A percentile compares a stretch with the other conserved stretches of the same genome.
These are phyloP conservation scores for Abortiporus biennis DNA, from an alignment of 1,284 basidiomycete genomes.

Conservation along the genomic window DNA sequence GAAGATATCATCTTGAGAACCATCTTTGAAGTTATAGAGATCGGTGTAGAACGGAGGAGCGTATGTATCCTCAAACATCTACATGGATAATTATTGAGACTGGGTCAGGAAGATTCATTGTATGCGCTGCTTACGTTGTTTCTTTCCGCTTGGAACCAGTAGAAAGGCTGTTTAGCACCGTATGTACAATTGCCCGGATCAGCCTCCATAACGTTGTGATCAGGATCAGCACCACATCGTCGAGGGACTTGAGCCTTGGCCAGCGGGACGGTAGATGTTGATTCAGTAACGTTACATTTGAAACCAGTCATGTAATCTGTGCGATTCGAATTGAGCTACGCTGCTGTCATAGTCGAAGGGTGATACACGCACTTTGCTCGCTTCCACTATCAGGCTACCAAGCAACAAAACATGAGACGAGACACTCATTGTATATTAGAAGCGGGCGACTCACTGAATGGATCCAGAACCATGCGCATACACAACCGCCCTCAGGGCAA, in stretches of 20 bases:
- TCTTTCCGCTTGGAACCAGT: slow-evolving; percentile 50
- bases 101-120: background rate
- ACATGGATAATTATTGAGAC: background rate
- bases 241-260: slow-evolving; percentile 24
- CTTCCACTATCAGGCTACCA: slow-evolving; percentile 32
- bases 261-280: slow-evolving; percentile 44
- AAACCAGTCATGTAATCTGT: slow-evolving; percentile 72
- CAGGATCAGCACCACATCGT: slow-evolving; percentile 28
- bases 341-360: too few species aligned
- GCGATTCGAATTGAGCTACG: background rate
- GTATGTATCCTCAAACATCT: slow-evolving; percentile 52
- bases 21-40: slow-evolving; percentile 52
- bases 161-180: slow-evolving; percentile 61
- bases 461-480: slow-evolving; percentile 72
- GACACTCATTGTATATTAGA: background rate
- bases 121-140: slow-evolving; percentile 24
- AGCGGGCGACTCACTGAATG: slow-evolving; percentile 37
- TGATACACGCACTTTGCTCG: slow-evolving; percentile 31
- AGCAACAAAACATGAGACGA: background rate
- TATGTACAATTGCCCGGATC: slow-evolving; percentile 51
- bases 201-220: slow-evolving; percentile 18
- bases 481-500: slow-evolving; percentile 61
- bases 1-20: slow-evolving; percentile 62
- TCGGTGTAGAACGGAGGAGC: slow-evolving; percentile 52
- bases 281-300: slow-evolving; percentile 59